Conservation (phyloP, 257 asterid species). For the Petrea volubilis region DNA sequence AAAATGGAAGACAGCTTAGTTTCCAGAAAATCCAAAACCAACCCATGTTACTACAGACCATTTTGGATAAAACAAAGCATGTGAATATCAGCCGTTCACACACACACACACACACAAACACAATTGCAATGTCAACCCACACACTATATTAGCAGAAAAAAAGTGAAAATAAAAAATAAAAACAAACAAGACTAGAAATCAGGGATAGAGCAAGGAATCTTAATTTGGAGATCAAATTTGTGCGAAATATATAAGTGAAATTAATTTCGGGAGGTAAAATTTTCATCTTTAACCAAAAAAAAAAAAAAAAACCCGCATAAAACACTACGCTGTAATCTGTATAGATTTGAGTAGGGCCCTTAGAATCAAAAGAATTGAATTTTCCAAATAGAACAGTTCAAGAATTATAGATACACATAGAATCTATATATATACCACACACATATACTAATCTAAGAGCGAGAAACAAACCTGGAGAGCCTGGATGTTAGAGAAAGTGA, state of each 20-base stretch:
- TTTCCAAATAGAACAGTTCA: background rate
- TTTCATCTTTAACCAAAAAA: too few relatives aligned
- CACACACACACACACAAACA: background rate
- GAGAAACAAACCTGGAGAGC: slow-evolving; percentile 37
- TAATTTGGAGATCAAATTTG: too few relatives aligned
- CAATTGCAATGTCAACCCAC: background rate
- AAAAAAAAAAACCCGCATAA: too few relatives aligned
- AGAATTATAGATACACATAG: slow-evolving; percentile 1
- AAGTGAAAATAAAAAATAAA: background rate
- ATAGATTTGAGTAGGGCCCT: too few relatives aligned
- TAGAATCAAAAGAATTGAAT: too few relatives aligned
- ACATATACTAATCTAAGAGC: too few relatives aligned
- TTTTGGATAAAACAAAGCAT: slow-evolving; percentile 18
- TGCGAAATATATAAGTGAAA: too few relatives aligned
- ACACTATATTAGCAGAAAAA: background rate
- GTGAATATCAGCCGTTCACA: slow-evolving; percentile 15
- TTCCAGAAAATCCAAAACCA: background rate
- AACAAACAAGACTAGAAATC: too few relatives aligned
- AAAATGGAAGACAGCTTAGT: slow-evolving; percentile 19
- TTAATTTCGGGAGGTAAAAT: too few relatives aligned
- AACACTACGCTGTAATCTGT: too few relatives aligned
- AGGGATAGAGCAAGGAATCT: too few relatives aligned
- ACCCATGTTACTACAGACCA: slow-evolving; percentile 35
- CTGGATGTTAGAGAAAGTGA: slow-evolving; percentile 42
- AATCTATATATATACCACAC: background rate